Conservation (phyloP, 139 green algal species). For the Chlorella vulgaris region DNA sequence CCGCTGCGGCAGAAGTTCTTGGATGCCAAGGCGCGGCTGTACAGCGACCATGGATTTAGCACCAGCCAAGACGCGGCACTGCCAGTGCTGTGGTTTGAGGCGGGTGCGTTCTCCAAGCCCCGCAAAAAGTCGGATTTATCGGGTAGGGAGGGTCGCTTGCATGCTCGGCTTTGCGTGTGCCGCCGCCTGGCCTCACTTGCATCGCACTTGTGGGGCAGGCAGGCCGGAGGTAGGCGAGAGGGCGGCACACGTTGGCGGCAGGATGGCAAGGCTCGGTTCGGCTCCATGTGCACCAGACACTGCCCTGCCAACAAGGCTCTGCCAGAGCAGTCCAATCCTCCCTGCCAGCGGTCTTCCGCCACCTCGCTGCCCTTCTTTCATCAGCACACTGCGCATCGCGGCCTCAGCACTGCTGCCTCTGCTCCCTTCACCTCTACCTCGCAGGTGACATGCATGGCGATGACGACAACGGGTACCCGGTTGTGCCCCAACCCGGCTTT, state of each 20-base stretch:
- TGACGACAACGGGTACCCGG: slow-evolving; percentile 15
- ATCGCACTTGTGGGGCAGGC: background rate
- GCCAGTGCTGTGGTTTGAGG: slow-evolving; percentile 30
- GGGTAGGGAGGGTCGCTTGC: background rate
- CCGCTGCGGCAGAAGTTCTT: background rate
- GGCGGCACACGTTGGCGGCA: too few relatives aligned
- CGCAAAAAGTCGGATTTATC: background rate
- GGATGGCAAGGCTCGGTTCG: too few relatives aligned
- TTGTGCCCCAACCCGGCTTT: slow-evolving; percentile 20
- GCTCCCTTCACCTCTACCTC: too few relatives aligned
- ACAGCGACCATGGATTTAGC: slow-evolving; percentile 9
- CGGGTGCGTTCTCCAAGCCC: background rate
- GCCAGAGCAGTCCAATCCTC: too few relatives aligned
- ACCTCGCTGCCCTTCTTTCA: too few relatives aligned
- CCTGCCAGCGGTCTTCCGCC: too few relatives aligned
- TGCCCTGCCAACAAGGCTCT: too few relatives aligned
- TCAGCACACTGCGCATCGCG: too few relatives aligned
- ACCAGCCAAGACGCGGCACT: slow-evolving; percentile 17
- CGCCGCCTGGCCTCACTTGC: too few relatives aligned
- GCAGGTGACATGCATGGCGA: slow-evolving; percentile 28
- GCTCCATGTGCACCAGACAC: too few relatives aligned
- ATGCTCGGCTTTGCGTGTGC: too few relatives aligned
- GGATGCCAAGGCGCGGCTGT: background rate
- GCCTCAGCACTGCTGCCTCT: background rate
- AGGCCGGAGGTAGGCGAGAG: background rate